Evolutionary conservation across 345 rosid species (phyloP), one percentile per base, ranked within the genome.

Genomic region (Eutrema japonicum): DNA sequence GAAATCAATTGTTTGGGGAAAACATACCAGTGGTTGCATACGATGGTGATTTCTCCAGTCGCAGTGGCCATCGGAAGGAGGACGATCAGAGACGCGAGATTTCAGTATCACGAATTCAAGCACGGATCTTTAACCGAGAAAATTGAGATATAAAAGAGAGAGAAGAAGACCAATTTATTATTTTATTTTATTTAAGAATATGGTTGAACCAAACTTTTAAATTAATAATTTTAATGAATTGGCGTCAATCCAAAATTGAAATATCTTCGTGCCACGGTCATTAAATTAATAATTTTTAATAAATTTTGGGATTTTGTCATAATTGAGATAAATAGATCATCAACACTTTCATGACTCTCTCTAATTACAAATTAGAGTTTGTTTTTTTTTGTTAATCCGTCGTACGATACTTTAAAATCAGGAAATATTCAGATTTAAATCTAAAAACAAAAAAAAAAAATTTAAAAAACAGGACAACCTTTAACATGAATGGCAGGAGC

Each of bases 21-120:
- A 50, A 77, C 67, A 40, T 83, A 93, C 98, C 98, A 93, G 90
- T 93, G 97, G 79, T 61, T 72, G 86, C 98, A 93, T 9, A 85
- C 76, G 73, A 74, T 82, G 33, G 89, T 85, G 79, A 83, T 67
- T 38, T 86, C 97, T 74, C 85, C 97, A 8, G 88, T 62, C 63
- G 82, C 82, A 54, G 81, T 53, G 58, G 76, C 92, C 98, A 93
- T 93, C 77, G 65, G 22, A 18, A 18, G 22, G 22, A 18, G 22
- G 22, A 18, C 22, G 22, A 18, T 18, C 22, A 18, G 22, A 18
- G 22, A 18, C 22, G 22, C 22, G 22, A 18, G 22, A 18, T 18
- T 18, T 18, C 22, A 18, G 22, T 0, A 18, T 18, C 22, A 18
- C 22, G 22, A 18, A 18, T 18, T 18, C 22, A 18, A 18, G 22